Evolutionary conservation across 2,329 filamentous ascomycete species (phyloP).

Genomic region (Ophiostoma himal-ulmi): DNA sequence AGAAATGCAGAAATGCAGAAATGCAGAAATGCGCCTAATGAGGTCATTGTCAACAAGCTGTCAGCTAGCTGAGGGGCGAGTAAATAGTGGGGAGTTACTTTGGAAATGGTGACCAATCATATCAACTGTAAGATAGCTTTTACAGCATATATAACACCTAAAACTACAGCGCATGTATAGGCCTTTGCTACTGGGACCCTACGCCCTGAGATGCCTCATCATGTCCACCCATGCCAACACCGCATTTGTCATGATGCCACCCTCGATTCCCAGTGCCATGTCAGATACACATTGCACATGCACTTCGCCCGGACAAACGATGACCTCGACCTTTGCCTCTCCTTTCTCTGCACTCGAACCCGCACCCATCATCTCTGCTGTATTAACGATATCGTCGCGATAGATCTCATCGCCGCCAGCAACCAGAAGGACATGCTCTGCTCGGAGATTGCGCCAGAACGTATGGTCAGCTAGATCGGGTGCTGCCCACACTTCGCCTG

Average conservation of each 20-base stretch:
- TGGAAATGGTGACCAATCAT: conserved; percentile 16
- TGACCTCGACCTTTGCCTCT: conserved; percentile 20
- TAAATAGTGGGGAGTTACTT: conserved; percentile 8
- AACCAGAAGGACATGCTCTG: conserved; percentile 22
- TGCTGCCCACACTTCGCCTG: conserved; percentile 25
- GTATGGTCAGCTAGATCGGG: conserved; percentile 21
- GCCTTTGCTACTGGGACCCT: not conserved
- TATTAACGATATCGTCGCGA: conserved; percentile 23
- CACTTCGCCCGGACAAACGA: conserved; percentile 25
- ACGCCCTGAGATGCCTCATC: not conserved
- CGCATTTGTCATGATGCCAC: conserved; percentile 13
- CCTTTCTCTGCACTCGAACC: not conserved
- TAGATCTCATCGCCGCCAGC: conserved; percentile 26
- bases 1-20: conserved; percentile 6
- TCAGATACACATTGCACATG: conserved; percentile 25
- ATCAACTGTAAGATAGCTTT: not conserved
- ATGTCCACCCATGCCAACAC: conserved; percentile 13
- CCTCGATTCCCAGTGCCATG: conserved; percentile 22
- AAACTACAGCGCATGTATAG: not conserved
- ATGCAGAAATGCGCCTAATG: conserved; percentile 19
- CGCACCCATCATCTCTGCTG: conserved; percentile 24
- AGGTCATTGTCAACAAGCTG: conserved; percentile 22
- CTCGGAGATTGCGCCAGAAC: conserved; percentile 24
- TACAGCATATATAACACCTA: not conserved
- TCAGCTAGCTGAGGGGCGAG: conserved; percentile 6